Evolutionary conservation across 495 filamentous ascomycete species (phyloP).

Genomic region (Articulospora tetracladia): DNA sequence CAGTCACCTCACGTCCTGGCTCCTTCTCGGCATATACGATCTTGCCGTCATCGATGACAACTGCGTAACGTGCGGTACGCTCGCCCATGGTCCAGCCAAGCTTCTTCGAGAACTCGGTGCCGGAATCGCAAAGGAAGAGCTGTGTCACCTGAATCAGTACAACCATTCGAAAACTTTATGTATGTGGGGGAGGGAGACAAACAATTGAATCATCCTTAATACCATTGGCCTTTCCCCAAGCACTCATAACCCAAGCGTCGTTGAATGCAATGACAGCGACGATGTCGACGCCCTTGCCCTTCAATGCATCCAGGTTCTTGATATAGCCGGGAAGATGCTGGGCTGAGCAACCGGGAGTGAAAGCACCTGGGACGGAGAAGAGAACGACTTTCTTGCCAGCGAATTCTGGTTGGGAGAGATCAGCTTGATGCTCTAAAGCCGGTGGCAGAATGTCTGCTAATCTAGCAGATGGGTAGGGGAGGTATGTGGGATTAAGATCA

Average conservation of each 20-base stretch:
- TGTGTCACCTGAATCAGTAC: conserved; percentile 30
- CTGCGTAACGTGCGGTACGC: conserved; percentile 76
- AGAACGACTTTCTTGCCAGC: conserved; percentile 86
- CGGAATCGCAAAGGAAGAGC: conserved; percentile 84
- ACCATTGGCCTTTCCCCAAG: conserved; percentile 92
- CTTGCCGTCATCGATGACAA: conserved; percentile 88
- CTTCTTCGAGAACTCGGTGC: conserved; percentile 71
- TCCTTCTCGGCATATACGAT: conserved; percentile 84
- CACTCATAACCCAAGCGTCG: conserved; percentile 88
- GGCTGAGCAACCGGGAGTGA: conserved; percentile 91
- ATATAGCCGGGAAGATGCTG: conserved; percentile 86
- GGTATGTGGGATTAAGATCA: not conserved
- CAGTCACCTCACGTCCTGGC: conserved; percentile 61
- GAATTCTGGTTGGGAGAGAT: conserved; percentile 50
- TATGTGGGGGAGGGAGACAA: conserved; percentile 29
- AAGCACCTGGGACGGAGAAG: conserved; percentile 88
- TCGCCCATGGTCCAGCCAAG: conserved; percentile 78
- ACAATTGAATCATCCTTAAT: conserved; percentile 78
- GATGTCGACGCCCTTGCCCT: conserved; percentile 80
- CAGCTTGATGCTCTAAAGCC: not conserved
- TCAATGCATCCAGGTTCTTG: conserved; percentile 64
- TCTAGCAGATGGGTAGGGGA: not conserved
- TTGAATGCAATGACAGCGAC: conserved; percentile 86
- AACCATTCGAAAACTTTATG: too few relatives aligned
- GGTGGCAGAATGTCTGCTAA: not conserved